phyloP scores from a whole-genome alignment of 2,329 filamentous ascomycete genomes.

The Rhytidhysteron rufulum region DNA sequence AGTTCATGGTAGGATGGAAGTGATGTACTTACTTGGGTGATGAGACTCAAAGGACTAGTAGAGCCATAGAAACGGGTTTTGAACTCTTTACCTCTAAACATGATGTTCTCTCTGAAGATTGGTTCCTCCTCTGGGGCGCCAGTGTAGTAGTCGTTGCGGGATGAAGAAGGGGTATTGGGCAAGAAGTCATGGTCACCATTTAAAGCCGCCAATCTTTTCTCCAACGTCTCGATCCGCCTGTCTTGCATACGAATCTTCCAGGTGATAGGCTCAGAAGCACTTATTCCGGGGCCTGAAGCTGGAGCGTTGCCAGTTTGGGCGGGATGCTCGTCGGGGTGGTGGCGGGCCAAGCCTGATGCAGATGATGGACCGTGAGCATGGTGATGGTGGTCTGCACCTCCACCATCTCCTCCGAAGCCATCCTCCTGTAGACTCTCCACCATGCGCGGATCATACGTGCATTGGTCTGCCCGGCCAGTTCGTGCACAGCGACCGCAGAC shows the following conservation, averaged over 20 bases:
- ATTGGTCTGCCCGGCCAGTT: slow-evolving; percentile 40
- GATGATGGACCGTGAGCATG: slow-evolving; percentile 5
- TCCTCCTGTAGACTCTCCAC: slow-evolving; percentile 29
- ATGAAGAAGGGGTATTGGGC: slow-evolving; percentile 6
- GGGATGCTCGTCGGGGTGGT: slow-evolving; percentile 5
- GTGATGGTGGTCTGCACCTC: too few species aligned
- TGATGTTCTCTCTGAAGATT: slow-evolving; percentile 30
- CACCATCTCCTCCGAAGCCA: slow-evolving; percentile 18
- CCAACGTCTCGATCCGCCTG: slow-evolving; percentile 26
- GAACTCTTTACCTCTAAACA: slow-evolving; percentile 43
- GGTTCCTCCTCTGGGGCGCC: slow-evolving; percentile 12
- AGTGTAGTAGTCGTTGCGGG: slow-evolving; percentile 14
- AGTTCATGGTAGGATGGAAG: too few species aligned
- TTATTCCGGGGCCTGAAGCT: background rate
- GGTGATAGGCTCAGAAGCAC: slow-evolving; percentile 15
- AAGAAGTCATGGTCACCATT: slow-evolving; percentile 12
- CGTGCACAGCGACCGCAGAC: slow-evolving; percentile 43
- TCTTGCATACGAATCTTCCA: slow-evolving; percentile 30
- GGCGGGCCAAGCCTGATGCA: slow-evolving; percentile 2
- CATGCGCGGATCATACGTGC: slow-evolving; percentile 37
- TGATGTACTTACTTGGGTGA: slow-evolving; percentile 32
- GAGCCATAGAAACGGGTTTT: slow-evolving; percentile 44
- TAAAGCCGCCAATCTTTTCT: slow-evolving; percentile 22
- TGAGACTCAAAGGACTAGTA: slow-evolving; percentile 36
- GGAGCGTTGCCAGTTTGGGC: slow-evolving; percentile 3